Percentiles rank a stretch among this genome's conserved stretches.
Evolutionary conservation across 306 rosid species (phyloP).

Genomic region (Oxytropis ochrocephala): DNA sequence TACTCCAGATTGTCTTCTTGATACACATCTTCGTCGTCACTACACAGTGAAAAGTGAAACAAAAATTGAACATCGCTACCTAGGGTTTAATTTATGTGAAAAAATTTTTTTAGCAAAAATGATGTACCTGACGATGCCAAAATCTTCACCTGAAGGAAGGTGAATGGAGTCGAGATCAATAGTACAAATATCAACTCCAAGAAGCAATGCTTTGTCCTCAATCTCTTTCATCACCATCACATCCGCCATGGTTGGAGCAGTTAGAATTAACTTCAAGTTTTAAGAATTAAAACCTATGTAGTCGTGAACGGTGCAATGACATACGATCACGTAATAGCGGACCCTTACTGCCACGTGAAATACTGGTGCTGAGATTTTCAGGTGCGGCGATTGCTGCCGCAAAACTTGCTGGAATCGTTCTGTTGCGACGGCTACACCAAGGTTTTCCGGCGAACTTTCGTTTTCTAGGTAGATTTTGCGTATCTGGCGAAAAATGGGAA

Average conservation of each 20-base stretch:
- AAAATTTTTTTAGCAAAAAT: not conserved
- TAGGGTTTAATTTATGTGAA: not conserved
- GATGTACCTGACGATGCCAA: slow-evolving; percentile 54
- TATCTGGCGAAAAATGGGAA: too few species aligned
- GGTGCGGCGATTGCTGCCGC: too few species aligned
- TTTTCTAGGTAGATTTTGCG: too few species aligned
- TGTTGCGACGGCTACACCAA: too few species aligned
- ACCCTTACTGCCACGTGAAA: too few species aligned
- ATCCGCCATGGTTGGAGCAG: slow-evolving; percentile 52
- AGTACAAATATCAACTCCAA: slow-evolving; percentile 54
- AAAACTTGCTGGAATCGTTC: too few species aligned
- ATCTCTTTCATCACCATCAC: slow-evolving; percentile 53
- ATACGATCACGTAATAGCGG: too few species aligned
- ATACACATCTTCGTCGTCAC: slow-evolving; percentile 61
- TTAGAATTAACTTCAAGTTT: not conserved
- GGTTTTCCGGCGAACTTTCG: too few species aligned
- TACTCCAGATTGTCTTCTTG: slow-evolving; percentile 51
- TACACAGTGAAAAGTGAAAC: not conserved
- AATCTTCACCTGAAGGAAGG: slow-evolving; percentile 51
- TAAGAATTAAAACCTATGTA: too few species aligned
- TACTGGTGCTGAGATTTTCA: too few species aligned
- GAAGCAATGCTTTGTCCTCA: slow-evolving; percentile 55
- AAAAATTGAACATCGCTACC: not conserved
- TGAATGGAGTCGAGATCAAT: slow-evolving; percentile 58
- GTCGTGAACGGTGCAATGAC: too few species aligned